Percentiles rank a stretch among this genome's conserved stretches.
Evolutionary conservation across 192 early-diverging fungal species (phyloP).

Genomic region (Piromyces finnis): DNA sequence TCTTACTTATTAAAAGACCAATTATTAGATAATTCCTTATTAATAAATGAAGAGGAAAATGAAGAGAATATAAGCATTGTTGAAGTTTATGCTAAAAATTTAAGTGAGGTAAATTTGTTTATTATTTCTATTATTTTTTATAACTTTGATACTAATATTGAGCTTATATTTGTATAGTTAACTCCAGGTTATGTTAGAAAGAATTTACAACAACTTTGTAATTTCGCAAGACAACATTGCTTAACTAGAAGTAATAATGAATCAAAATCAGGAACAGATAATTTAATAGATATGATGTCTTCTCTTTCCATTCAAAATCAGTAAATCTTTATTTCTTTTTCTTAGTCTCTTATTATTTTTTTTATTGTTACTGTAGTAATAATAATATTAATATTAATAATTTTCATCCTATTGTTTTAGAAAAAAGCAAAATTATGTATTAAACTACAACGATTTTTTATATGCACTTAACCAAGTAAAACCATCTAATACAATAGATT

Average conservation of each 20-base stretch:
- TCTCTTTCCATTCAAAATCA: not conserved
- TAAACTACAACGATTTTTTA: slow-evolving; percentile 13
- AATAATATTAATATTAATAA: no score
- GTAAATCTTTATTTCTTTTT: no score
- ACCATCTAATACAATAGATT: slow-evolving; percentile 39
- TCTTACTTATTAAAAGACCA: slow-evolving; percentile 3
- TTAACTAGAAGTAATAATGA: not conserved
- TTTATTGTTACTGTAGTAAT: no score
- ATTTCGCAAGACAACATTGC: slow-evolving; percentile 12
- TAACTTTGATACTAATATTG: not conserved
- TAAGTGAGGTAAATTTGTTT: not conserved
- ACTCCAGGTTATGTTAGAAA: slow-evolving; percentile 40
- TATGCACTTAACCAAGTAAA: slow-evolving; percentile 25
- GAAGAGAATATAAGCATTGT: not conserved
- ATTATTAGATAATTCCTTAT: not conserved
- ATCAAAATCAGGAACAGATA: not conserved
- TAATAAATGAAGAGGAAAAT: not conserved
- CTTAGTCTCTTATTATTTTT: no score
- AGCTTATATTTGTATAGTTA: slow-evolving; percentile 14
- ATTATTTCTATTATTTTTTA: not conserved
- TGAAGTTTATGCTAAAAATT: not conserved
- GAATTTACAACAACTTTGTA: slow-evolving; percentile 21
- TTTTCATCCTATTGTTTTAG: no score
- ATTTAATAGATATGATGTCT: not conserved
- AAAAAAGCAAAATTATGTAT: not conserved